Conservation (phyloP, 78 protist species). For the Dictyostelium firmibasis region DNA sequence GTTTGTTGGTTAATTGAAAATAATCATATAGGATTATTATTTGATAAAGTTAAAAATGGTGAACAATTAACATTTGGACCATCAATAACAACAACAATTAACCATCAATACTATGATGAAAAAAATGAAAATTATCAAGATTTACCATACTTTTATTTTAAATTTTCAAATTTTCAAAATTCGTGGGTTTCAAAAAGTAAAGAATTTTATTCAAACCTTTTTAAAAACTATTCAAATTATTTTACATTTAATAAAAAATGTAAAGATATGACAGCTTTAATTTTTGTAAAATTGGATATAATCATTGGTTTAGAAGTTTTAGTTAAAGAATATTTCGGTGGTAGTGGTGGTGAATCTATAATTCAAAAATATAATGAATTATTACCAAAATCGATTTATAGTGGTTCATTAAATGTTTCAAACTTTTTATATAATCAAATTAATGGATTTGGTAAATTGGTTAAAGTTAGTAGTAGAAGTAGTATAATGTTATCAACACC, state of each 20-base stretch:
- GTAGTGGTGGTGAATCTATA: not conserved
- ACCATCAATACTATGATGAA: no score
- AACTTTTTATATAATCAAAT: not conserved
- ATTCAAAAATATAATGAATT: not conserved
- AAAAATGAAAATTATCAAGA: not conserved
- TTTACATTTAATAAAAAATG: not conserved
- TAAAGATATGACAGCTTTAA: not conserved
- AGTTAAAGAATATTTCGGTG: not conserved
- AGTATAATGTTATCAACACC: not conserved
- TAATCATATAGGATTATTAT: not conserved
- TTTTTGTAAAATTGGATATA: not conserved
- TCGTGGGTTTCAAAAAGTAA: not conserved
- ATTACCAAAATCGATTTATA: not conserved
- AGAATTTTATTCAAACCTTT: not conserved
- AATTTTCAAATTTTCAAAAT: not conserved
- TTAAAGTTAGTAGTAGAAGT: not conserved
- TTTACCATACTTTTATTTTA: not conserved
- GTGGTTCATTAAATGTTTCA: not conserved
- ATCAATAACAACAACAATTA: not conserved
- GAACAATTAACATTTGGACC: not conserved
- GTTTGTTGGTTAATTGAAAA: not conserved
- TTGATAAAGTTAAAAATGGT: not conserved
- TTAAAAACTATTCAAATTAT: not conserved
- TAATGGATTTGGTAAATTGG: not conserved
- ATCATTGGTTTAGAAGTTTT: not conserved